A percentile compares a stretch with the other conserved stretches of the same genome.
These are phyloP conservation scores for Galerina sulciceps DNA, from an alignment of 768 basidiomycete genomes.

Conservation along the genomic window DNA sequence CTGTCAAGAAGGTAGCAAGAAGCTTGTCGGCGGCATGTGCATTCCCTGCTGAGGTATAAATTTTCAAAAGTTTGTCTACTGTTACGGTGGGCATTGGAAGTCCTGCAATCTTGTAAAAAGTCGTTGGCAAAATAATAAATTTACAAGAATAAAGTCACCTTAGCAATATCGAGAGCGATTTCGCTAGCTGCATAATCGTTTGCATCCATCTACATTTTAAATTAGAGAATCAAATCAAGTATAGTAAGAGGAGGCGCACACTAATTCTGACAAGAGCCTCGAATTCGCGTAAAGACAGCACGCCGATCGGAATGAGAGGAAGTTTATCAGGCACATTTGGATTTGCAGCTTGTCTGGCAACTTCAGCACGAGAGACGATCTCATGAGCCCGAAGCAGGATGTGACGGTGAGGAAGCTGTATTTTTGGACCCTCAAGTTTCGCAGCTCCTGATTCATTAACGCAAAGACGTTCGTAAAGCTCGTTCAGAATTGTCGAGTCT, in stretches of 20 bases:
- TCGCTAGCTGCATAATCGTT: slow-evolving; percentile 56
- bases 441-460: slow-evolving; percentile 6
- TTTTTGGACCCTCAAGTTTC: slow-evolving; percentile 5
- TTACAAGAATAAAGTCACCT: slow-evolving; percentile 30
- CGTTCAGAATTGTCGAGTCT: slow-evolving; percentile 38
- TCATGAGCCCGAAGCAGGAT: slow-evolving; percentile 39
- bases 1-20: slow-evolving; percentile 43
- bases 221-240: not conserved
- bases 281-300: slow-evolving; percentile 58
- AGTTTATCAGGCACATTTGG: slow-evolving; percentile 15
- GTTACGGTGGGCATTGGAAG: slow-evolving; percentile 38
- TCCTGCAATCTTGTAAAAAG: not conserved
- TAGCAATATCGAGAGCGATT: slow-evolving; percentile 57
- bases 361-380: slow-evolving; percentile 37
- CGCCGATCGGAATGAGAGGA: slow-evolving; percentile 40
- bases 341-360: slow-evolving; percentile 22
- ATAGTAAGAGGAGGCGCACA: slow-evolving; percentile 30
- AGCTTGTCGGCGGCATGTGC: slow-evolving; percentile 48
- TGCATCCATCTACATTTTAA: slow-evolving; percentile 43
- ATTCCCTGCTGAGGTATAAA: slow-evolving; percentile 53
- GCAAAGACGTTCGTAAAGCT: slow-evolving; percentile 38
- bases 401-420: slow-evolving; percentile 31
- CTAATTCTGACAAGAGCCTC: slow-evolving; percentile 55
- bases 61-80: slow-evolving; percentile 50
- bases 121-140: not conserved